Evolutionary conservation across 768 basidiomycete species (phyloP).

Genomic region (Auriculariales sp.): DNA sequence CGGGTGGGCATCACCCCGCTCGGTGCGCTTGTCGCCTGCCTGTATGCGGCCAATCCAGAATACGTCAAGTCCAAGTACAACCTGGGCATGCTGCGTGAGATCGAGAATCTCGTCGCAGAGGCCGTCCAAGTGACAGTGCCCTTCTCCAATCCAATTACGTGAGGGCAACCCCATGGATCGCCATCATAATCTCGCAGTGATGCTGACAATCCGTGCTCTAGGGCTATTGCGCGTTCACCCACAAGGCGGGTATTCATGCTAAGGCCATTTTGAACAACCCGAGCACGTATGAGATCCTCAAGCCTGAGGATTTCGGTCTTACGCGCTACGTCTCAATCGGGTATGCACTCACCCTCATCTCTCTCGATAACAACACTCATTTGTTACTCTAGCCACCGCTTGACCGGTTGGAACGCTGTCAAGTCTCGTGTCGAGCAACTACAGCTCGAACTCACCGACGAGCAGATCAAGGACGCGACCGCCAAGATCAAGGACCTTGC

Average conservation of each 20-base stretch:
- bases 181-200: too few species aligned
- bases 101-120: conserved; percentile 97
- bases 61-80: conserved; percentile 99
- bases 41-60: conserved; percentile 94
- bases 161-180: too few species aligned
- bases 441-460: conserved; percentile 77
- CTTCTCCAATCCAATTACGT: conserved; percentile 91
- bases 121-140: conserved; percentile 97
- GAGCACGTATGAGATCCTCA: conserved; percentile 96
- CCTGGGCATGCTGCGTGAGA: conserved; percentile 89
- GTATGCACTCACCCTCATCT: too few species aligned
- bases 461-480: conserved; percentile 95
- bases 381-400: too few species aligned
- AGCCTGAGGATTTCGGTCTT: conserved; percentile 97
- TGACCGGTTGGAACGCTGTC: conserved; percentile 99
- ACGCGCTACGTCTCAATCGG: conserved; percentile 97
- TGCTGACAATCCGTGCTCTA: too few species aligned
- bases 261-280: conserved; percentile 99
- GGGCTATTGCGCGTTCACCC: conserved; percentile 99
- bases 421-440: conserved; percentile 98
- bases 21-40: conserved; percentile 90
- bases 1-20: conserved; percentile 98
- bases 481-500: conserved; percentile 99
- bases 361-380: too few species aligned
- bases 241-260: conserved; percentile 99